Conservation (phyloP, 2,329 filamentous ascomycete genomes). For the Aspergillus brunneoviolaceus region DNA sequence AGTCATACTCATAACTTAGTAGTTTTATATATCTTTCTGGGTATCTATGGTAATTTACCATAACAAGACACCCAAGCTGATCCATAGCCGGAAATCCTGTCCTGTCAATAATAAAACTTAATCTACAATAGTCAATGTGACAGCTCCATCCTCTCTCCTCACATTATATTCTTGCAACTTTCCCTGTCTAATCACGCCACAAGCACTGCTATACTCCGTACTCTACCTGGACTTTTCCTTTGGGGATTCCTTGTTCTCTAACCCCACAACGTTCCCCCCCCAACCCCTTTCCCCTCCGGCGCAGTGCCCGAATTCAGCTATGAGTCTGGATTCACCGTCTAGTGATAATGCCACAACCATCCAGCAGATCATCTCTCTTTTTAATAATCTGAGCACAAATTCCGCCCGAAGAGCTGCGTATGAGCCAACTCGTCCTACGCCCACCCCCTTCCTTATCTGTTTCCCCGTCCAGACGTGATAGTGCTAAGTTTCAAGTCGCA, state of each 20-base stretch:
- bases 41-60: no score
- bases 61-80: no score
- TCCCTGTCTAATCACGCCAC: background rate
- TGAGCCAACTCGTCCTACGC: background rate
- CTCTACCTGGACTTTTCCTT: background rate
- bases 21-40: no score
- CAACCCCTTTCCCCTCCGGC: background rate
- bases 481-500: slow-evolving; percentile 15
- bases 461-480: background rate
- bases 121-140: background rate
- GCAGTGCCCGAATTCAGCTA: background rate
- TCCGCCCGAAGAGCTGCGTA: slow-evolving; percentile 24
- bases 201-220: background rate
- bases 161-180: background rate
- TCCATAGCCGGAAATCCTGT: background rate
- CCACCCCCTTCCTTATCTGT: background rate
- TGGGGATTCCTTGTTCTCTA: background rate
- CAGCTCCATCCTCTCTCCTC: background rate
- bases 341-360: background rate
- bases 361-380: slow-evolving; percentile 21
- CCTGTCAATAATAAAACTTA: background rate
- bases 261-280: background rate
- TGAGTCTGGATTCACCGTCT: background rate
- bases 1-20: no score
- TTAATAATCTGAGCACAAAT: slow-evolving; percentile 22